phyloP scores from a whole-genome alignment of 768 basidiomycete species.

The Naganishia vaughanmartiniae region DNA sequence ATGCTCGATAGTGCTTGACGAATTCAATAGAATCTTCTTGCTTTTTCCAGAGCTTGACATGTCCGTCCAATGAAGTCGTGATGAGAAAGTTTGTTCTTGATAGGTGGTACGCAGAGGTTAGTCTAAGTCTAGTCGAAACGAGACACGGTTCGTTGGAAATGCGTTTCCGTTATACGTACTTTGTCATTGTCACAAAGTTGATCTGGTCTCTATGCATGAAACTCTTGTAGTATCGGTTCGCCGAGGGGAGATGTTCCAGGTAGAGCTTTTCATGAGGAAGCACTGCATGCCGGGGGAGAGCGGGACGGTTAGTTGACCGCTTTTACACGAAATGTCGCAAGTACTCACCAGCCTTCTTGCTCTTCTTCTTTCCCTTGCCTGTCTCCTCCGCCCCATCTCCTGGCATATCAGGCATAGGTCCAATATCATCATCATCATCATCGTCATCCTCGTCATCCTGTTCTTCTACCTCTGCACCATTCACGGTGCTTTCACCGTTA shows the following conservation, averaged over 20 bases:
- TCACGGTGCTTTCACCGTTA: conserved; percentile 23
- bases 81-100: conserved; percentile 84
- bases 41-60: conserved; percentile 99
- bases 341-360: conserved; percentile 49
- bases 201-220: conserved; percentile 96
- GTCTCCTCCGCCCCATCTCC: conserved; percentile 31
- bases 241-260: conserved; percentile 83
- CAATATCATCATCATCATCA: conserved; percentile 32
- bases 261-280: conserved; percentile 90
- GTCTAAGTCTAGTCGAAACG: neutral
- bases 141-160: neutral
- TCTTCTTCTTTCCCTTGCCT: conserved; percentile 38
- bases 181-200: conserved; percentile 83
- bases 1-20: conserved; percentile 95
- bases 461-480: neutral
- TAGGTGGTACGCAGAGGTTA: neutral
- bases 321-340: neutral
- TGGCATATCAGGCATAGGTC: conserved; percentile 43
- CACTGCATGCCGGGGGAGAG: conserved; percentile 57
- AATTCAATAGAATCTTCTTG: conserved; percentile 93
- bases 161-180: conserved; percentile 59
- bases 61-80: conserved; percentile 91
- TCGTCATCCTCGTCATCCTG: conserved; percentile 7
- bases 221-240: conserved; percentile 92
- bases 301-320: neutral